These are phyloP conservation scores for Moniliophthora roreri DNA, from an alignment of 1,284 basidiomycete species.

Conservation along the genomic window DNA sequence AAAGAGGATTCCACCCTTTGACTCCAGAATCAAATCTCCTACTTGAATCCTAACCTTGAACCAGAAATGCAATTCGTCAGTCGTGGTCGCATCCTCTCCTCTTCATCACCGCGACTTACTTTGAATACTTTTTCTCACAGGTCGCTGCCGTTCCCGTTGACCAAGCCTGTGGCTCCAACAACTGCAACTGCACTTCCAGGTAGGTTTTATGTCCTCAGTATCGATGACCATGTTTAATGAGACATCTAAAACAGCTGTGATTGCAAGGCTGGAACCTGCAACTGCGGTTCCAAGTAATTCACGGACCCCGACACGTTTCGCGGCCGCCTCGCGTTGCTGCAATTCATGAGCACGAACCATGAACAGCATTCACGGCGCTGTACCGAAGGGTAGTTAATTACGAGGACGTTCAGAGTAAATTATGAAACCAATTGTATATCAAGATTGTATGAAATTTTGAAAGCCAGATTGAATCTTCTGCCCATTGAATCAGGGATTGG, in stretches of 20 bases:
- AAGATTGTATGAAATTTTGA: no score
- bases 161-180: constrained; percentile 25
- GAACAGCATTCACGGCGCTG: no score
- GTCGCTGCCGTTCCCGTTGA: constrained; percentile 24
- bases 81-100: neutral
- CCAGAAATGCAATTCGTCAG: constrained; percentile 10
- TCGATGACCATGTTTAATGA: neutral
- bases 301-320: no score
- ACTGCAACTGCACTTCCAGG: constrained; percentile 26
- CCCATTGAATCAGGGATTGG: no score
- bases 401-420: no score
- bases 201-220: constrained; percentile 18
- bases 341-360: no score
- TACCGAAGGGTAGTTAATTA: no score
- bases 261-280: constrained; percentile 26
- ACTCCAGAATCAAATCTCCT: neutral
- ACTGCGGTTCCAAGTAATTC: constrained; percentile 19
- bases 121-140: constrained; percentile 15
- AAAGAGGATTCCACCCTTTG: neutral
- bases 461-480: no score
- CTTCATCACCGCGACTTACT: no score
- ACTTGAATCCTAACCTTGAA: neutral
- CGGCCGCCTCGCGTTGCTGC: no score
- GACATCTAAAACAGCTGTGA: constrained; percentile 24
- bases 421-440: no score